A percentile compares a stretch with the other conserved stretches of the same genome.
Conservation (phyloP, 192 early-diverging fungal genomes). For the Mycoemilia scoparia region DNA sequence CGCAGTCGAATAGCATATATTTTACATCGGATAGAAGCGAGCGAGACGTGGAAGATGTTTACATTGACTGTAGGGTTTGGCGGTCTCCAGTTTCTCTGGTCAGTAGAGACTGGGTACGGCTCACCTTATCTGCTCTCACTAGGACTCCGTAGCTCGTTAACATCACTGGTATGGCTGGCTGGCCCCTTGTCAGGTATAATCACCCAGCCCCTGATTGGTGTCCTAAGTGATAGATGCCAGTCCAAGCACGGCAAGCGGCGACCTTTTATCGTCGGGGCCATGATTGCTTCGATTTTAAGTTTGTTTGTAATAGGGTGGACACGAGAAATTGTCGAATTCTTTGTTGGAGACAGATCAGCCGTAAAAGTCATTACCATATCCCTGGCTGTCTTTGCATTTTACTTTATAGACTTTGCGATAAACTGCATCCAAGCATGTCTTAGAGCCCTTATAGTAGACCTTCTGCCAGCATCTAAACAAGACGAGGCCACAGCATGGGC, state of each 20-base stretch:
- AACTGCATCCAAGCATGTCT: slow-evolving; percentile 73
- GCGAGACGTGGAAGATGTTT: too few species aligned
- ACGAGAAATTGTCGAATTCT: slow-evolving; percentile 37
- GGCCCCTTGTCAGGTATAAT: slow-evolving; percentile 67
- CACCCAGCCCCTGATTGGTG: slow-evolving; percentile 69
- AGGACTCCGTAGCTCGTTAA: slow-evolving; percentile 58
- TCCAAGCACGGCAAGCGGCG: slow-evolving; percentile 56
- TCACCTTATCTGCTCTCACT: slow-evolving; percentile 75
- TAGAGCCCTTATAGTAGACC: slow-evolving; percentile 75
- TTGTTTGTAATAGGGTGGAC: slow-evolving; percentile 59
- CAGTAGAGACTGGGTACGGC: slow-evolving; percentile 35
- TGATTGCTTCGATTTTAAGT: slow-evolving; percentile 38
- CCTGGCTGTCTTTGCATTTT: slow-evolving; percentile 67
- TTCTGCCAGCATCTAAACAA: slow-evolving; percentile 60
- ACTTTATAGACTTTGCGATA: slow-evolving; percentile 82
- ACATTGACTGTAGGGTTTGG: slow-evolving; percentile 22
- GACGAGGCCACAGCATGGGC: slow-evolving; percentile 70
- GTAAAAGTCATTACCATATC: slow-evolving; percentile 36
- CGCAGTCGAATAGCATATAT: too few species aligned
- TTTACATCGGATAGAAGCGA: too few species aligned
- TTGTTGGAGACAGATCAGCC: slow-evolving; percentile 9
- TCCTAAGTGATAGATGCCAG: slow-evolving; percentile 59
- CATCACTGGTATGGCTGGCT: slow-evolving; percentile 88
- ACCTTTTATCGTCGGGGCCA: slow-evolving; percentile 64
- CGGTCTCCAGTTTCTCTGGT: slow-evolving; percentile 31